A percentile compares a stretch with the other conserved stretches of the same genome.
Evolutionary conservation across 805 yeast species (phyloP).

Genomic region (Wickerhamiella galacta): DNA sequence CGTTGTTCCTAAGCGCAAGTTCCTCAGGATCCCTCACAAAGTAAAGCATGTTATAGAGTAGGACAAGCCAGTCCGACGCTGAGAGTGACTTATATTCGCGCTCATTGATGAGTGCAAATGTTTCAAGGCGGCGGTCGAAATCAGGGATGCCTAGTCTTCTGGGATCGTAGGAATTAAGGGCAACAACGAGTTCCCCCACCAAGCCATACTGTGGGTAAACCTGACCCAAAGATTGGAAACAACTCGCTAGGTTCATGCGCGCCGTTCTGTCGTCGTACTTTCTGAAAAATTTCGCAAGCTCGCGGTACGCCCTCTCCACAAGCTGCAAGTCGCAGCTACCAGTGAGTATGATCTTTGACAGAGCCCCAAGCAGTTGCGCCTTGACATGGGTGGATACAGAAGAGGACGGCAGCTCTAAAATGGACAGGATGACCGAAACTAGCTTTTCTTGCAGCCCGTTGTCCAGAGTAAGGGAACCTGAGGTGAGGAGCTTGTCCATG

Average conservation of each 20-base stretch:
- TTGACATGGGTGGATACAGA: slow-evolving; percentile 38
- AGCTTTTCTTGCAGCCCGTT: slow-evolving; percentile 36
- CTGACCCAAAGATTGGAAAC: slow-evolving; percentile 43
- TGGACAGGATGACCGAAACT: slow-evolving; percentile 38
- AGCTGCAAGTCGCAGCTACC: slow-evolving; percentile 9
- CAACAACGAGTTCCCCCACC: slow-evolving; percentile 39
- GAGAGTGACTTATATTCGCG: slow-evolving; percentile 28
- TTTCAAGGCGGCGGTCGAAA: slow-evolving; percentile 54
- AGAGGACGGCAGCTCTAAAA: slow-evolving; percentile 38
- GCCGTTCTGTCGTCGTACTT: slow-evolving; percentile 41
- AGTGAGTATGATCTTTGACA: slow-evolving; percentile 37
- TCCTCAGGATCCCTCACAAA: slow-evolving; percentile 67
- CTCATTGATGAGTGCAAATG: slow-evolving; percentile 52
- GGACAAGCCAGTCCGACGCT: slow-evolving; percentile 60
- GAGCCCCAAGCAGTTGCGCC: slow-evolving; percentile 37
- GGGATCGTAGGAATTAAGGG: slow-evolving; percentile 51
- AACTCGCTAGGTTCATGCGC: slow-evolving; percentile 41
- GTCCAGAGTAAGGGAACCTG: slow-evolving; percentile 41
- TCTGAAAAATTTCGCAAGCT: slow-evolving; percentile 42
- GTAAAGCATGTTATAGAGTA: slow-evolving; percentile 49
- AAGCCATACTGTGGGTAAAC: slow-evolving; percentile 29
- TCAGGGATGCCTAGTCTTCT: slow-evolving; percentile 58
- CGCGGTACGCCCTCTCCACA: slow-evolving; percentile 24
- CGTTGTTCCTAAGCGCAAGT: slow-evolving; percentile 61
- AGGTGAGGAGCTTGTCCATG: slow-evolving; percentile 28